Evolutionary conservation across 345 rosid species (phyloP).

Genomic region (Populus tremula): DNA sequence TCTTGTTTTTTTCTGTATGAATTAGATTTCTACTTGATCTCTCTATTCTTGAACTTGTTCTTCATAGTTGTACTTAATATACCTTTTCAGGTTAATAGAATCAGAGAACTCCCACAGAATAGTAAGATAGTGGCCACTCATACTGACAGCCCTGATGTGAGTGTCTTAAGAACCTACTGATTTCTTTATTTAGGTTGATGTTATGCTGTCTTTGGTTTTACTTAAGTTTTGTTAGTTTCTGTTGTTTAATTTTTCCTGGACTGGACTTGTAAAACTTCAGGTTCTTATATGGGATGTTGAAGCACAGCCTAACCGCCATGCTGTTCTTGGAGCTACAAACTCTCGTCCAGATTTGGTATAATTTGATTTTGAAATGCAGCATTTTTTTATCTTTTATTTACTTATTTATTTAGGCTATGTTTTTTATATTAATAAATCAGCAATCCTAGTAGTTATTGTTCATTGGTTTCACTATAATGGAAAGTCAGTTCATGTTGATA

Average conservation of each 20-base stretch:
- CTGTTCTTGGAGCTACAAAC: slow-evolving; percentile 86
- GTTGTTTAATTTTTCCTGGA: slow-evolving; percentile 7
- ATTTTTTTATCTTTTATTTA: background rate
- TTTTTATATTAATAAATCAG: background rate
- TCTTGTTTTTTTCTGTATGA: background rate
- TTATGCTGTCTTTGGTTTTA: background rate
- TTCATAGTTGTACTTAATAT: background rate
- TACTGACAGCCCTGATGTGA: slow-evolving; percentile 98
- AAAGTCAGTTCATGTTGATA: background rate
- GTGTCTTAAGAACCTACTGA: slow-evolving; percentile 1
- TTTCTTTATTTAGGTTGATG: background rate
- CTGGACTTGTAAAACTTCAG: slow-evolving; percentile 40
- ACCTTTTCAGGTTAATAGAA: slow-evolving; percentile 81
- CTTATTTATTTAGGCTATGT: background rate
- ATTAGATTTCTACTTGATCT: background rate
- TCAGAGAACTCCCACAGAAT: slow-evolving; percentile 94
- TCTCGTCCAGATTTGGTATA: slow-evolving; percentile 96
- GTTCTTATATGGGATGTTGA: slow-evolving; percentile 99
- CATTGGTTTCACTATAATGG: background rate
- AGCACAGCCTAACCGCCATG: slow-evolving; percentile 98
- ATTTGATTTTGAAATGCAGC: background rate
- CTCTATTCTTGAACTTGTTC: background rate
- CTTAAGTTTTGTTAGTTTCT: background rate
- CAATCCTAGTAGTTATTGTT: background rate
- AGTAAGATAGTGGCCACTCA: slow-evolving; percentile 95